These are phyloP conservation scores for Musa schizocarpa DNA, from an alignment of 176 grass and related monocot genomes.

Conservation along the genomic window DNA sequence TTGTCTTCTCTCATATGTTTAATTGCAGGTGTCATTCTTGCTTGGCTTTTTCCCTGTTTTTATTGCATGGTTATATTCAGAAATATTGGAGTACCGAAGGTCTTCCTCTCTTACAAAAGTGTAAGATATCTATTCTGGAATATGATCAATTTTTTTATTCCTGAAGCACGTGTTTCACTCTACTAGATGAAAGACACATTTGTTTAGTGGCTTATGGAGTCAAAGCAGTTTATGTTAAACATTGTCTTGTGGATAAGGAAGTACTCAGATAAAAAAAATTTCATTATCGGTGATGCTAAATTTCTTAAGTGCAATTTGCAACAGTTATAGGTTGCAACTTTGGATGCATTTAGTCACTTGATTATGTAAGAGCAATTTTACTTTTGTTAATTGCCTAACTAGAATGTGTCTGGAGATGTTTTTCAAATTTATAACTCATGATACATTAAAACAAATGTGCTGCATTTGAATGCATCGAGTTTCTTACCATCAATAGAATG, in stretches of 20 bases:
- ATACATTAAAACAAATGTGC: background rate
- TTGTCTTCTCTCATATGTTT: background rate
- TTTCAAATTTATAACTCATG: background rate
- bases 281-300: background rate
- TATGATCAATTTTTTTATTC: background rate
- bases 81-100: conserved; percentile 19
- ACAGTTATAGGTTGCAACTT: background rate
- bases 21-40: conserved; percentile 27
- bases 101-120: conserved; percentile 22
- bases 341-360: no score
- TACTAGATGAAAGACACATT: background rate
- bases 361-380: no score
- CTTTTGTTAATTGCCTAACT: background rate
- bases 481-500: background rate
- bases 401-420: background rate
- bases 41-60: conserved; percentile 15
- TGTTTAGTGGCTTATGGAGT: background rate
- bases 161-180: background rate
- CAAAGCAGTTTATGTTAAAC: background rate
- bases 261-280: background rate
- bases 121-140: conserved; percentile 14
- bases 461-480: background rate
- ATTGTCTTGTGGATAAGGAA: background rate
- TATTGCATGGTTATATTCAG: conserved; percentile 28
- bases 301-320: background rate